Evolutionary conservation across 1,139 yeast species (phyloP).

Genomic region (Taphrina flavorubra): DNA sequence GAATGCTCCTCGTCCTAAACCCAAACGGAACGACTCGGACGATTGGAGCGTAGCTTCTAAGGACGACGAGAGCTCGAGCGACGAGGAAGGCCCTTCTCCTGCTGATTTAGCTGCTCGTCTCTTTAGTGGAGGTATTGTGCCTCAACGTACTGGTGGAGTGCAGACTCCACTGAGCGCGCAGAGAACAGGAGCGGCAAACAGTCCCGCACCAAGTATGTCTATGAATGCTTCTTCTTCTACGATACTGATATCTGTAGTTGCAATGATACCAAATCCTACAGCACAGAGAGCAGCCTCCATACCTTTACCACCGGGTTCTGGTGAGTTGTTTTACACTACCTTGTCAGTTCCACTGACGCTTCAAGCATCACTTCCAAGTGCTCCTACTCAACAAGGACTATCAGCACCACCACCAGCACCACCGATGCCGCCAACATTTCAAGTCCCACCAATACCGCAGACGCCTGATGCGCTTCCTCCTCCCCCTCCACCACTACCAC

Average conservation of each 20-base stretch:
- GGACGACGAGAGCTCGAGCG: constrained; percentile 31
- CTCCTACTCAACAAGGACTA: too few species aligned
- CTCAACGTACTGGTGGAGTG: constrained; percentile 33
- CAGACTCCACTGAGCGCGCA: constrained; percentile 33
- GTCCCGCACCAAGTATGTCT: constrained; percentile 53
- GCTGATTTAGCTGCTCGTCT: constrained; percentile 37
- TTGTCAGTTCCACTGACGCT: too few species aligned
- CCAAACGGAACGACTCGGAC: constrained; percentile 16
- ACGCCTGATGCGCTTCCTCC: constrained; percentile 45
- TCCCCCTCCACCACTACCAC: constrained; percentile 48
- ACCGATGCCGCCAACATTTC: constrained; percentile 44
- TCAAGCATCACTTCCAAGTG: too few species aligned
- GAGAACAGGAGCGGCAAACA: constrained; percentile 46
- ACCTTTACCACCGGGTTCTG: constrained; percentile 18
- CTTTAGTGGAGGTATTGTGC: constrained; percentile 35
- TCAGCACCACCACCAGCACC: constrained; percentile 44
- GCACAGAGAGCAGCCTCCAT: constrained; percentile 29
- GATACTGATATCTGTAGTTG: constrained; percentile 45
- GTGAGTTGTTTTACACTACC: constrained; percentile 33
- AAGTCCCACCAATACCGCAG: constrained; percentile 35
- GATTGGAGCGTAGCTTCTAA: constrained; percentile 36
- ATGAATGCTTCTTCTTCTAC: not conserved
- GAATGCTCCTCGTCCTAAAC: constrained; percentile 33
- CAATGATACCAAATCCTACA: constrained; percentile 36
- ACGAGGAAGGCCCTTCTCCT: constrained; percentile 40